phyloP scores from a whole-genome alignment of 768 basidiomycete species.

The Collybiopsis confluens region DNA sequence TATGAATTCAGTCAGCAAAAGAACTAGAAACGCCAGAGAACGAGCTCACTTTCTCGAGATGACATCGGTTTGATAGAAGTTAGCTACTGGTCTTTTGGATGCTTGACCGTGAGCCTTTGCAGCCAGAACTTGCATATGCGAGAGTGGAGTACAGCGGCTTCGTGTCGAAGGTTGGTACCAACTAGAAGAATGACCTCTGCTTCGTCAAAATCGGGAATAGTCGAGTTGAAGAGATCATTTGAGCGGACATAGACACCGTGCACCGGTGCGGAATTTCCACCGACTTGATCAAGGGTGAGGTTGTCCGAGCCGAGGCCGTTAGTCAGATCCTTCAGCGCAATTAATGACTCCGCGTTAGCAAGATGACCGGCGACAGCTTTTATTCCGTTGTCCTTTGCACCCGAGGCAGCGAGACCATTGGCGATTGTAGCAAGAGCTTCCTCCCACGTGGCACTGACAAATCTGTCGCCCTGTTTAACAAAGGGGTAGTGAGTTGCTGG shows the following conservation, averaged over 20 bases:
- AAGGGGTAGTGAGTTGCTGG: constrained; percentile 93
- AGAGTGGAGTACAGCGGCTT: constrained; percentile 95
- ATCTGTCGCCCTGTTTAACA: constrained; percentile 85
- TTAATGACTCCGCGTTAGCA: constrained; percentile 91
- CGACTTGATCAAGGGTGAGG: constrained; percentile 70
- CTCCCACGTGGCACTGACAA: constrained; percentile 88
- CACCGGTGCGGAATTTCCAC: constrained; percentile 64
- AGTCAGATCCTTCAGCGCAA: constrained; percentile 89
- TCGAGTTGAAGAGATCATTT: constrained; percentile 95
- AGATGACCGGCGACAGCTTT: constrained; percentile 91
- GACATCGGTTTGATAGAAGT: constrained; percentile 96
- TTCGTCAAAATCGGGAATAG: constrained; percentile 84
- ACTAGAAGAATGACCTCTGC: constrained; percentile 92
- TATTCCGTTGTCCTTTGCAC: constrained; percentile 88
- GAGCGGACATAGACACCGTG: constrained; percentile 89
- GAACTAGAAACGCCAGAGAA: not conserved
- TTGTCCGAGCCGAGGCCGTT: constrained; percentile 96
- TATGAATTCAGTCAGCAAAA: not conserved
- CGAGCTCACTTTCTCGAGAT: constrained; percentile 85
- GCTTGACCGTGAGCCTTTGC: constrained; percentile 52
- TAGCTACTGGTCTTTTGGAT: constrained; percentile 77
- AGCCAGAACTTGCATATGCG: constrained; percentile 95
- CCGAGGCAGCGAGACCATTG: constrained; percentile 73
- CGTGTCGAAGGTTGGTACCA: constrained; percentile 95
- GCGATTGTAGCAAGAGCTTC: constrained; percentile 76